phyloP scores from a whole-genome alignment of 331 rosid species.

The Acacia concinna region DNA sequence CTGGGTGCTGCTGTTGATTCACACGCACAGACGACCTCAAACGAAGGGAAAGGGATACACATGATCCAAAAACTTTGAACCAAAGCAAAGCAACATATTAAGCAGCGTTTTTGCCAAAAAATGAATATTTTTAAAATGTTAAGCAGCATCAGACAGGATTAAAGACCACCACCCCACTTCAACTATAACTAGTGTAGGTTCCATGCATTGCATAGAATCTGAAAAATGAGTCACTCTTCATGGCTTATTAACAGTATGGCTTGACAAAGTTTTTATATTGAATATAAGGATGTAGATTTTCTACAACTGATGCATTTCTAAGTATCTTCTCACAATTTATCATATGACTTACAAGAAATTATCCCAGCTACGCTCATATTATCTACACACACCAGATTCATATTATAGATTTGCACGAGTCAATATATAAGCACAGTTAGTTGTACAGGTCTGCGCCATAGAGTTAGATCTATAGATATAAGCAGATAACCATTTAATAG shows the following conservation, averaged over 20 bases:
- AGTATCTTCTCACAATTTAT: conserved; percentile 16
- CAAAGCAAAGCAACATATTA: neutral
- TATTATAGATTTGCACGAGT: conserved; percentile 21
- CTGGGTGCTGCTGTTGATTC: neutral
- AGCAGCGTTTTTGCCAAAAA: neutral
- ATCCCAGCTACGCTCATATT: neutral
- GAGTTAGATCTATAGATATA: conserved; percentile 36
- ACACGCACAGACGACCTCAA: neutral
- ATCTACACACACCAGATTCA: neutral
- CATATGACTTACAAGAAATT: neutral
- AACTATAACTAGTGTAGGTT: neutral
- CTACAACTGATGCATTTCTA: conserved; percentile 23
- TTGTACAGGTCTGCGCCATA: conserved; percentile 19
- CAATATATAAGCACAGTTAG: neutral
- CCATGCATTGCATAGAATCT: neutral
- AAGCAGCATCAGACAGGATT: neutral
- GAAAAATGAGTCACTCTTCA: neutral
- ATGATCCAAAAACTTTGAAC: neutral
- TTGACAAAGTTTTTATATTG: neutral
- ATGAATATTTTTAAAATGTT: neutral
- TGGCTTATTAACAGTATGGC: neutral
- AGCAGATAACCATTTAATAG: conserved; percentile 19
- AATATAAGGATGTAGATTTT: neutral
- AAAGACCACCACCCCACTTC: conserved; percentile 9
- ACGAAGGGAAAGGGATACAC: neutral